Evolutionary conservation across 225 moss, liverwort and hornwort genomes (phyloP), one percentile per base, ranked within the genome.

Genomic region (Takakia lepidozioides): DNA sequence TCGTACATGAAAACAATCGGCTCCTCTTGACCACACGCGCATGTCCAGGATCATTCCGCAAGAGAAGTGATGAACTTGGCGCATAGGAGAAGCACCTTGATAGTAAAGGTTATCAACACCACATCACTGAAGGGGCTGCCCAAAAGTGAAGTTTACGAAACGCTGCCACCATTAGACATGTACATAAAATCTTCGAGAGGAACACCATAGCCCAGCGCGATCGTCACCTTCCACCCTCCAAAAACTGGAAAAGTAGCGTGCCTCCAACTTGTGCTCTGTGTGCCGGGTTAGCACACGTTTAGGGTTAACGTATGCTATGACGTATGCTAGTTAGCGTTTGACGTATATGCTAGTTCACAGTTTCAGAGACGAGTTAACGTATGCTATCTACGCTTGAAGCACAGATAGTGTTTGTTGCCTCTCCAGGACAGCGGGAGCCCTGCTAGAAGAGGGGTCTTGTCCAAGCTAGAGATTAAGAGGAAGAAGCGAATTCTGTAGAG

Each of bases 181-280:
- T 74, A 93, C 10, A 88, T 71, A 39, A 85, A 65, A 57, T 93
- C 92, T 56, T 88, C 62, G 8, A 93, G 75, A 43, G 88, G 92
- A 54, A 93, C 68, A 46, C 83, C 71, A 38, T 88, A 93, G 54
- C 92, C 88, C 20, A 93, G 55, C 21, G 81, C 83, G 58, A 93
- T 88, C 30, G 80, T 76, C 37, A 78, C 83, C 66, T 88, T 80
- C 92, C 92, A 93, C 46, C 92, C 92, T 57, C 92, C 92, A 25
- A 88, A 88, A 38, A 93, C 77, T 0, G 92, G 92, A n/a, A n/a
- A n/a, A n/a, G 53, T 71, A 93, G 4, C 92, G 80, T 7, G 92
- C 85, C 73, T 93, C 92, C 3, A 93, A 49, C 70, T 85, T 80
- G 36, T 88, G 68, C 59, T 88, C 92, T 5, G 76, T 73, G 69